These are phyloP conservation scores for rapeseed (Brassica napus) DNA, from an alignment of 345 rosid genomes.

Conservation along the genomic window Da-Ae NC_063452.1:1554001-1554500, in stretches of 20 bases:
- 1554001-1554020: neutral
- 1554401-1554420: slow-evolving; percentile 2
- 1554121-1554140: slow-evolving; percentile 6
- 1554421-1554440: slow-evolving; percentile 7
- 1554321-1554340: slow-evolving; percentile 27
- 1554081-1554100: neutral
- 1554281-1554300: neutral
- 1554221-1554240: neutral
- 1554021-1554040: neutral
- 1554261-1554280: neutral
- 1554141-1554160: neutral
- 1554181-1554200: neutral
- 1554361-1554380: slow-evolving; percentile 11
- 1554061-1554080: neutral
- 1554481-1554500: neutral
- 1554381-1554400: neutral
- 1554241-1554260: neutral
- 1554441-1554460: neutral
- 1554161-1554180: slow-evolving; percentile 6
- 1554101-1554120: slow-evolving; percentile 36
- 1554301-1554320: slow-evolving; percentile 9
- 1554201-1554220: neutral
- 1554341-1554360: slow-evolving; percentile 12
- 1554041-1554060: slow-evolving; percentile 14
- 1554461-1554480: neutral